Percentiles rank a stretch among this genome's conserved stretches.
phyloP scores from a whole-genome alignment of 768 basidiomycete species.

The Lentinula aciculospora region DNA sequence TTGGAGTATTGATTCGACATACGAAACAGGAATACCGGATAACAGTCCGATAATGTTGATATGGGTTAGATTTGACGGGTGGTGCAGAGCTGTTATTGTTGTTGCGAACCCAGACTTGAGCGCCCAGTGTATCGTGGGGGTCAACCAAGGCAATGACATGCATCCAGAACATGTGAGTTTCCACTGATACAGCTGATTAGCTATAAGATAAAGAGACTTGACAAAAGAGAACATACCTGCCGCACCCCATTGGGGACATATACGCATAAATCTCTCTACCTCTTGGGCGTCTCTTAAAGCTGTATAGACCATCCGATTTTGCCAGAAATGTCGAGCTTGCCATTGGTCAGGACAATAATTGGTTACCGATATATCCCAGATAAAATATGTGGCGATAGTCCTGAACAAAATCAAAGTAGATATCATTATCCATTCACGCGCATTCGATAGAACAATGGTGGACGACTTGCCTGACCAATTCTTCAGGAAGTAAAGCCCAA shows the following conservation, averaged over 20 bases:
- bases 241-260: constrained; percentile 54
- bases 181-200: constrained; percentile 34
- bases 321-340: constrained; percentile 45
- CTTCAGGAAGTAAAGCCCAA: constrained; percentile 5
- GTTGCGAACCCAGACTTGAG: constrained; percentile 41
- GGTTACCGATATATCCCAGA: constrained; percentile 4
- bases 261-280: constrained; percentile 56
- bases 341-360: constrained; percentile 5
- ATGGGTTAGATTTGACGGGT: constrained; percentile 39
- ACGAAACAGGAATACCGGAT: constrained; percentile 50
- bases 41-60: constrained; percentile 60
- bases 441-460: neutral
- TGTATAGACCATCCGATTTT: constrained; percentile 54
- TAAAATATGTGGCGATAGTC: neutral
- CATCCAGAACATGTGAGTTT: constrained; percentile 67
- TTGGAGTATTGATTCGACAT: constrained; percentile 65
- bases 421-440: neutral
- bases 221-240: constrained; percentile 43
- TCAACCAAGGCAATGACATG: constrained; percentile 59
- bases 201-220: neutral
- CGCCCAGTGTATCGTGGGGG: constrained; percentile 49
- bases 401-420: neutral
- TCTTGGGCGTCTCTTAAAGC: constrained; percentile 57
- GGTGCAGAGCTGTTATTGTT: constrained; percentile 25
- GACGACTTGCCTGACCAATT: neutral